Evolutionary conservation across 495 filamentous ascomycete genomes (phyloP).

Genomic region (Viridothelium virens): DNA sequence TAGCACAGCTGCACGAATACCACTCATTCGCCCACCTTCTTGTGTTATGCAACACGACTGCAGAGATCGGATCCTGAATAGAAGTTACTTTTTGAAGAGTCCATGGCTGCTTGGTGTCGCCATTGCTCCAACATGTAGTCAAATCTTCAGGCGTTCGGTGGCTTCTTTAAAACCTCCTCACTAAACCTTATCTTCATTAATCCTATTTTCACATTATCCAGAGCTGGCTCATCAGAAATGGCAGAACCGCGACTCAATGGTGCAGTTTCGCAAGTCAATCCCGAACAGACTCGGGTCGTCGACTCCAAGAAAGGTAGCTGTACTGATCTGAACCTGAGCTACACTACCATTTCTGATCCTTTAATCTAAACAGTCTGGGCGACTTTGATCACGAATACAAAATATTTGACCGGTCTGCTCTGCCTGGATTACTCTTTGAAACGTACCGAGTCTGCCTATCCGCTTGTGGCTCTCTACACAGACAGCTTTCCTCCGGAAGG

Average conservation of each 20-base stretch:
- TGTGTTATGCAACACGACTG: neutral
- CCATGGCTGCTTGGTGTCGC: neutral
- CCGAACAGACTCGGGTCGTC: constrained; percentile 24
- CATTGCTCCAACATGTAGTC: neutral
- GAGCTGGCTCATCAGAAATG: neutral
- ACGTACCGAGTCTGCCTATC: constrained; percentile 51
- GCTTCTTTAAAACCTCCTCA: neutral
- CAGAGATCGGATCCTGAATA: neutral
- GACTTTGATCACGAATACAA: constrained; percentile 68
- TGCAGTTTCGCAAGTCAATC: constrained; percentile 17
- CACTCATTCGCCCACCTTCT: neutral
- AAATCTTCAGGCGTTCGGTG: neutral
- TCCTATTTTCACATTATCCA: neutral
- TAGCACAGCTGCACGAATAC: neutral
- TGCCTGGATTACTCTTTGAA: constrained; percentile 64
- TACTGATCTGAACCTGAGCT: neutral
- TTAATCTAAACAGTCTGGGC: constrained; percentile 54
- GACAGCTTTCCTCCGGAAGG: constrained; percentile 56
- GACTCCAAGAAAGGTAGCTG: constrained; percentile 30
- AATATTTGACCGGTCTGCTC: constrained; percentile 64
- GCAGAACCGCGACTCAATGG: constrained; percentile 2
- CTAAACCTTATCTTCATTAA: neutral
- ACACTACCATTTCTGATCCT: neutral
- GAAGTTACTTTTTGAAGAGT: neutral
- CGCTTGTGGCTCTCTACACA: constrained; percentile 70